A percentile compares a stretch with the other conserved stretches of the same genome.
phyloP scores from a whole-genome alignment of 371 early-diverging fungal species.

The Mortierella sp. region DNA sequence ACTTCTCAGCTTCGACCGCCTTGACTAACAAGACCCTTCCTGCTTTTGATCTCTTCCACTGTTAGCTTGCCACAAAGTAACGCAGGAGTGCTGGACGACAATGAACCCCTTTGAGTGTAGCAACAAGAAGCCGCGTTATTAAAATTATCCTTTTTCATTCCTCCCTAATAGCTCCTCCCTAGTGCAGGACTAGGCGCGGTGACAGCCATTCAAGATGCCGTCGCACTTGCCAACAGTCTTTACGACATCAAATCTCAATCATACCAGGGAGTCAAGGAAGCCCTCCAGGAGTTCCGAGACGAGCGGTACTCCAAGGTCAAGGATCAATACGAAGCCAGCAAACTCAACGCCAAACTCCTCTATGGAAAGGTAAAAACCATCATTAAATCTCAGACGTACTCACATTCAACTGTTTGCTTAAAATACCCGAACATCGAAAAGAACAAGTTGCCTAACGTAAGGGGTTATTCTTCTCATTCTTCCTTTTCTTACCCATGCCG shows the following conservation, averaged over 20 bases:
- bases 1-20: neutral
- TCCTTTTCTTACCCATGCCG: neutral
- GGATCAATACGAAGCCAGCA: constrained; percentile 21
- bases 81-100: too few species aligned
- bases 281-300: constrained; percentile 6
- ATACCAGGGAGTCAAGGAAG: neutral
- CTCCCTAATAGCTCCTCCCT: constrained; percentile 5
- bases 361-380: constrained; percentile 15
- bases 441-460: too few species aligned
- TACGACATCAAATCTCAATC: constrained; percentile 12
- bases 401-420: neutral
- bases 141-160: neutral
- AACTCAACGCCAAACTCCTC: constrained; percentile 14
- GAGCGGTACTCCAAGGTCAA: constrained; percentile 21
- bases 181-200: constrained; percentile 20
- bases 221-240: constrained; percentile 11
- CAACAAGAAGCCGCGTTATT: neutral
- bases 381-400: too few species aligned
- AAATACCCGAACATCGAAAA: too few species aligned
- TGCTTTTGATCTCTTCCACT: neutral
- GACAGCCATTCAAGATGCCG: constrained; percentile 20
- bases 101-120: neutral
- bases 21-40: neutral
- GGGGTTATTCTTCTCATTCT: neutral
- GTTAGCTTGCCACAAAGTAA: constrained; percentile 1